Base-by-base conservation (phyloP, 768 basidiomycete genomes). In the Podaxis sp. region DNA sequence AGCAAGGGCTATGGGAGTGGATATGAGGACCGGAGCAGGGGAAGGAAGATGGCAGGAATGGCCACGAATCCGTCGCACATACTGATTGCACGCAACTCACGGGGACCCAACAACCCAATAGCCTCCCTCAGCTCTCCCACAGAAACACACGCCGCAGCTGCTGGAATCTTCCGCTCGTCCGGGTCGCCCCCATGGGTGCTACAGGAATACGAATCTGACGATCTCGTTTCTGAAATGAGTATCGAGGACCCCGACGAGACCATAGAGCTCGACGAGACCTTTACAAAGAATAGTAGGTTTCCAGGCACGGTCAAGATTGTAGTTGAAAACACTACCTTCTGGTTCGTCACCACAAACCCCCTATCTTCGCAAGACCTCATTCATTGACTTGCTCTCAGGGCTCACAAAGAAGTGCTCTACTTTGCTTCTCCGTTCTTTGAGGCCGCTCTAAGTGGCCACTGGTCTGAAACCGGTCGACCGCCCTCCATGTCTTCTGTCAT, bases 371-470 rank as follows among this genome's bases (percentile, higher is more conserved):
- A 19, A 33, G 17, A 53, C 33, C 64, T 57, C 54, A 61, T 52
- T 52, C 33, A 42, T n/a, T 57, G 2, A 53, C 40, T 17, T 54
- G 51, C 64, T 52, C 44, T 46, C 70, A 94, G 92, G 92, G 89
- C 90, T 0, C 95, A 96, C 76, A 95, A 93, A 73, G 94, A 96
- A 71, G 86, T 96, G 30, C 78, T 96, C 5, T 90, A 88, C 75
- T 96, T 95, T 71, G 90, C 94, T 3, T 95, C 93, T n/a, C 93
- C 95, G 0, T 96, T 96, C 80, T 96, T 96, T 73, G 89, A 95
- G 74, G 93, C 92, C 17, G 89, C 93, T 8, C 78, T 96, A 52
- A 92, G 92, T 68, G 95, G 95, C 7, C 86, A 92, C 69, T 96
- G 95, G 95, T 90, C 91, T 12, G 95, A 96, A 76, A 95, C 89